Evolutionary conservation across 208 protist genomes (phyloP).

Genomic region (Naegleria lovaniensis): DNA sequence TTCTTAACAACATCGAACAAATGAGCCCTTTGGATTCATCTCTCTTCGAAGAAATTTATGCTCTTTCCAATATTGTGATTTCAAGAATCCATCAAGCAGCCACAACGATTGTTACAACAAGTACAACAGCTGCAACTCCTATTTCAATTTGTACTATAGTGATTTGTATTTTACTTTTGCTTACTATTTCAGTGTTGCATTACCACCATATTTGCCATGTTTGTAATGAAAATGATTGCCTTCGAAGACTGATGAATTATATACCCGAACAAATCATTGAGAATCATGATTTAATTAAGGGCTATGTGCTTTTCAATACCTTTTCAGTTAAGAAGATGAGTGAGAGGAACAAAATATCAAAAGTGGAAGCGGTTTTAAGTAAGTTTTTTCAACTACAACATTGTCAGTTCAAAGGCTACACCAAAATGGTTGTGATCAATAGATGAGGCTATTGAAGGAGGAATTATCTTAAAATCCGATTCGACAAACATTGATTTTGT

Average conservation of each 20-base stretch:
- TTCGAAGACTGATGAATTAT: background rate
- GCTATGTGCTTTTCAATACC: background rate
- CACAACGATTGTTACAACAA: background rate
- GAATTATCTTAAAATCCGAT: background rate
- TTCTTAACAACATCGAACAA: no score
- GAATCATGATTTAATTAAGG: background rate
- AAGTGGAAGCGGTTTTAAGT: background rate
- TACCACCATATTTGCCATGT: background rate
- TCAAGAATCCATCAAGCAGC: background rate
- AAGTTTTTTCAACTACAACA: no score
- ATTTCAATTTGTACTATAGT: background rate
- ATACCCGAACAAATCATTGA: background rate
- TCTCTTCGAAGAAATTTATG: background rate
- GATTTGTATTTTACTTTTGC: background rate
- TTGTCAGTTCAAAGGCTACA: no score
- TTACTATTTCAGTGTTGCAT: background rate
- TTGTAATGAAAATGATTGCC: background rate
- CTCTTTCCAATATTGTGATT: background rate
- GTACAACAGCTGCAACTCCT: background rate
- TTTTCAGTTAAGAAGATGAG: background rate
- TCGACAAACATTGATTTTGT: background rate
- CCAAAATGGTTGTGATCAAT: no score
- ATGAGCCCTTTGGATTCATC: no score
- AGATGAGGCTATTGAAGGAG: background rate
- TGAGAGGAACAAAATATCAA: background rate